Base-by-base conservation (phyloP, 345 rosid genomes). In the Angophora floribunda region DNA sequence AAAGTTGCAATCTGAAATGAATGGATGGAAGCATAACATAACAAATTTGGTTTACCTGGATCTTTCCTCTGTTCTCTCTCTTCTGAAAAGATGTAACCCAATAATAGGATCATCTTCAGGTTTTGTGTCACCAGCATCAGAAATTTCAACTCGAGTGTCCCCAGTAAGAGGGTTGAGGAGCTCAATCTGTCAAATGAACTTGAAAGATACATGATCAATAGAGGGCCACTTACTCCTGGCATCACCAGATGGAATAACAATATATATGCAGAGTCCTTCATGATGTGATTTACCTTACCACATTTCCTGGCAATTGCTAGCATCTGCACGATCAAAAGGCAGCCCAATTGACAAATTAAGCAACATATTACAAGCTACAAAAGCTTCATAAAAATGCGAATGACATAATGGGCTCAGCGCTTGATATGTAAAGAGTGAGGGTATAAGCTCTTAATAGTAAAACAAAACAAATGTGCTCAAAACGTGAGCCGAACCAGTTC, bases 271-370 rank as follows among this genome's bases (percentile, higher is more conserved):
- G 80, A 70, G 80, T 67, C 44, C 45, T 67, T 44, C 45, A 15
- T 67, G 41, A 32, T 32, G 63, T 17, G 86, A 89, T 98, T 92
- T 90, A 97, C 99, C 89, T 50, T 87, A 50, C 98, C 96, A 92
- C 89, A 94, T 94, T 94, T 97, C 90, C 99, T 94, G 47, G 99
- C 98, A 88, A 97, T 95, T 44, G 97, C 97, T 92, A 97, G 91
- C 87, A 96, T 90, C 98, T 97, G 94, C 94, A 91, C 53, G 41
- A 89, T 21, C 51, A 49, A 61, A 86, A 88, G 26, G 19, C 70
- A 52, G 52, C 28, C 9, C 85, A 67, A 84, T 13, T 70, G 32
- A 67, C 4, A 13, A 70, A 32, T 4, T 70, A 70, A 15, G 51
- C 52, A 80, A 41, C 21, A 13, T 26, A 70, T 32, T 67, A 15